Base-by-base conservation (phyloP, 2,329 filamentous ascomycete genomes). In the Fusarium lateritium region DNA sequence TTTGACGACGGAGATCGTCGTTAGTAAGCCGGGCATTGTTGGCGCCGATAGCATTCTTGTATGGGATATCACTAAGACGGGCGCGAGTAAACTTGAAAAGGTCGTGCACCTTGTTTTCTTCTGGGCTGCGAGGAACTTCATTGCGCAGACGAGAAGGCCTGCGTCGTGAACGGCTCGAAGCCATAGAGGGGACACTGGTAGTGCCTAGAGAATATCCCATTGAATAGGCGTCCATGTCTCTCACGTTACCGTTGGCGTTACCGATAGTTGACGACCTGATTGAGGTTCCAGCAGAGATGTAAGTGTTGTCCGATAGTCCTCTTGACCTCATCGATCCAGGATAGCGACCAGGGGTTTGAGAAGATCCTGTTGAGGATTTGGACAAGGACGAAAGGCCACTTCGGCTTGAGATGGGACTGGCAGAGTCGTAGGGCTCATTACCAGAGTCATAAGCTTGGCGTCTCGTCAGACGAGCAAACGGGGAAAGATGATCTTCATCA, bases 1-100 rank as follows among this genome's bases (percentile, higher is more conserved):
- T 98, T 78, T 98, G 94, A 46, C 87, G 87, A 47, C 95, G 90
- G 44, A 98, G 85, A 70, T 97, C 91, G 71, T 98, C 92, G 64
- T 90, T 91, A 5, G 91, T 92, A 24, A 93, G 80, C 28, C 85
- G 86, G 5, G 83, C 79, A 56, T 88, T 85, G 68, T 91, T 86
- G 15, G 84, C 73, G 2, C 84, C 80, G 15, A 89, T 85, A 1
- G 90, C 88, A 47, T 91, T 89, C 73, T 91, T 90, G 76, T 97
- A 97, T 0, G 93, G 91, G 6, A 98, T 88, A 68, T 97, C 94
- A 65, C 88, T 92, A 8, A 98, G 83, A 17, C 94, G 89, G 43
- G 91, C 91, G 56, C 93, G 90, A 5, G 92, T 95, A 74, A 91
- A 95, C 33, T 94, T 94, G 81, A 98, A 98, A 2, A 98, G 83